phyloP scores from a whole-genome alignment of 345 rosid species.

The Noccaea caerulescens region DNA sequence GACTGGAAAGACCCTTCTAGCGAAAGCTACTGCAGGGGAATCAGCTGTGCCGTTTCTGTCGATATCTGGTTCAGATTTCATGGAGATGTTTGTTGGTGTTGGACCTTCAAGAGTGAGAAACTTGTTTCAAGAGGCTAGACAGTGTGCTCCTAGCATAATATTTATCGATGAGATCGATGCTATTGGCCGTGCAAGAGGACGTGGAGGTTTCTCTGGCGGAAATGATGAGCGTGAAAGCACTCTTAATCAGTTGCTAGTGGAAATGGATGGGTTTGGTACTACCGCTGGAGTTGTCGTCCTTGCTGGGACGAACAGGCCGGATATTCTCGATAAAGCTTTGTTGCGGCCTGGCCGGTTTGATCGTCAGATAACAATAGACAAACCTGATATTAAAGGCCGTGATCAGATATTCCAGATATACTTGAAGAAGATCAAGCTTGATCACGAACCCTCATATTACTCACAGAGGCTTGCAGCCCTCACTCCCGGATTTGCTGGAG shows the following conservation, averaged over 20 bases:
- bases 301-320: constrained; percentile 96
- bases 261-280: constrained; percentile 99
- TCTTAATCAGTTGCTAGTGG: constrained; percentile 86
- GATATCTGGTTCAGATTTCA: constrained; percentile 94
- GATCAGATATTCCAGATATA: constrained; percentile 87
- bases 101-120: constrained; percentile 98
- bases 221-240: constrained; percentile 99
- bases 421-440: constrained; percentile 82
- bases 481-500: constrained; percentile 98
- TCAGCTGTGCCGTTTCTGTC: constrained; percentile 93
- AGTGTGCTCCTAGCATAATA: constrained; percentile 89
- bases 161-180: constrained; percentile 98
- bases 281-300: constrained; percentile 92
- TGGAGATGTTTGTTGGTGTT: constrained; percentile 99
- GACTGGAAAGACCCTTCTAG: constrained; percentile 95
- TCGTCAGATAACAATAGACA: constrained; percentile 86
- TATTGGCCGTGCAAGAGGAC: constrained; percentile 96
- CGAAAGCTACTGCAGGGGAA: constrained; percentile 98
- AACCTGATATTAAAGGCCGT: constrained; percentile 93
- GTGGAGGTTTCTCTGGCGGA: constrained; percentile 82
- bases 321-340: constrained; percentile 89
- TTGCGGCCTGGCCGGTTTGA: constrained; percentile 93
- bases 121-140: constrained; percentile 97
- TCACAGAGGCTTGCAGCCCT: constrained; percentile 93
- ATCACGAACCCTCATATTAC: constrained; percentile 72